Conservation (phyloP, 2,329 filamentous ascomycete species). For the Talaromyces sp. region DNA sequence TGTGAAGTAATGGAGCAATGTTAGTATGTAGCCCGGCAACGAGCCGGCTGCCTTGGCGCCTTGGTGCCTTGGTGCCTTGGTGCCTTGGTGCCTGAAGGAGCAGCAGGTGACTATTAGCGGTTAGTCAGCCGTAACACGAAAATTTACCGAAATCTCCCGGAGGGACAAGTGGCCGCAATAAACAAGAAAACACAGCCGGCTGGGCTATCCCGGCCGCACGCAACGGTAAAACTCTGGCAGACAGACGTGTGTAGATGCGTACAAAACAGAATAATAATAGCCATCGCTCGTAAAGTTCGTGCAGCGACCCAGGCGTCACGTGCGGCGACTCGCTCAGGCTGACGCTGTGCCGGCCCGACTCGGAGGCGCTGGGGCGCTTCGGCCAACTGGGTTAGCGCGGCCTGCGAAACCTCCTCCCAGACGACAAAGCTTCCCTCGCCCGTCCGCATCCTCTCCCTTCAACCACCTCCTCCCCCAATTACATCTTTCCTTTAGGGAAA, state of each 20-base stretch:
- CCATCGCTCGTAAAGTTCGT: neutral
- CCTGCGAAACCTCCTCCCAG: conserved; percentile 36
- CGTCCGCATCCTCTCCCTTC: conserved; percentile 32
- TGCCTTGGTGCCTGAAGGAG: conserved; percentile 2
- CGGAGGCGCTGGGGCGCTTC: conserved; percentile 33
- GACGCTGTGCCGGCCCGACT: conserved; percentile 21
- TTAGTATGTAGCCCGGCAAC: neutral
- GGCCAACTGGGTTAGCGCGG: conserved; percentile 35
- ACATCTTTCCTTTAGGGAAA: conserved; percentile 37
- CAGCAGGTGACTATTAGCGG: neutral
- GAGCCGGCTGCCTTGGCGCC: neutral
- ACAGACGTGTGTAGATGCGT: neutral
- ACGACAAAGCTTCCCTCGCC: conserved; percentile 35
- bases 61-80: neutral
- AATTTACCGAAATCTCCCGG: conserved; percentile 8
- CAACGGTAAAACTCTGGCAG: neutral
- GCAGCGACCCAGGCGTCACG: neutral
- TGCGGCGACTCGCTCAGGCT: neutral
- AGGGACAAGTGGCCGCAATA: conserved; percentile 10
- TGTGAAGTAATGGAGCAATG: too few species aligned
- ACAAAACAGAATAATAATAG: neutral
- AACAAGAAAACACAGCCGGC: neutral
- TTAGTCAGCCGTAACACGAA: conserved; percentile 7
- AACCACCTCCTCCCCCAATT: conserved; percentile 33
- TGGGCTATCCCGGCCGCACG: conserved; percentile 1